Base-by-base conservation (phyloP, 352 stramenopile genomes). In the Pythium sukuiense region DNA sequence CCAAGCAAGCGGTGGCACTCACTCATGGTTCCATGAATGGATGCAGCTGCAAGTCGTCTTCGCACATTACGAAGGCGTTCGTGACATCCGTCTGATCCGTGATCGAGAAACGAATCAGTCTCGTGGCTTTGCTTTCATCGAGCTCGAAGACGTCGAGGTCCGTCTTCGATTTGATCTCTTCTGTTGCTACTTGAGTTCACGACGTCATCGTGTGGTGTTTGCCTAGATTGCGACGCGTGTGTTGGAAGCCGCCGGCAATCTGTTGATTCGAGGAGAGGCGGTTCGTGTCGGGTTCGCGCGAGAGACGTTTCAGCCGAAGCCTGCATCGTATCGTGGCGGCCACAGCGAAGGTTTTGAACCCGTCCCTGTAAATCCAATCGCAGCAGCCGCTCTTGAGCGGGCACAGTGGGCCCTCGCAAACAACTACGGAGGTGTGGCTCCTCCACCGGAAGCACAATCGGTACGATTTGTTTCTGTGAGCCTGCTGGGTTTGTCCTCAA, bases 381-480 rank as follows among this genome's bases (percentile, higher is more conserved):
- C 76, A 29, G 74, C 75, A 1, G 86, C 82, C 6, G 87, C 87
- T 6, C 45, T 95, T 48, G 85, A 93, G 41, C 85, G 91, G 77
- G 87, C 87, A 5, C 87, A 95, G 64, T 93, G 87, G 87, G 80
- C 81, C 16, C 67, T 94, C n/a, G 80, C 67, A 33, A 90, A 92
- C 57, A 74, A 77, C 13, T 85, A 88, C 39, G 59, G 48, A 27
- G 71, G 69, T 26, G 70, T 59, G 43, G 32, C 30, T 27, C 8
- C 49, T 14, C 20, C 24, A 5, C 14, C 50, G 37, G 27, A 63
- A 27, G 11, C 35, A 3, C 26, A 11, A 24, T n/a, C 16, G 45
- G 58, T 63, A 43, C 29, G 41, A 41, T 13, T 6, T 24, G 4
- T 12, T 52, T 20, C n/a, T 13, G 2, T 2, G n/a, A 29, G 2